These are phyloP conservation scores for Vitis amurensis DNA, from an alignment of 164 flowering plant species.

Conservation along the genomic window DNA sequence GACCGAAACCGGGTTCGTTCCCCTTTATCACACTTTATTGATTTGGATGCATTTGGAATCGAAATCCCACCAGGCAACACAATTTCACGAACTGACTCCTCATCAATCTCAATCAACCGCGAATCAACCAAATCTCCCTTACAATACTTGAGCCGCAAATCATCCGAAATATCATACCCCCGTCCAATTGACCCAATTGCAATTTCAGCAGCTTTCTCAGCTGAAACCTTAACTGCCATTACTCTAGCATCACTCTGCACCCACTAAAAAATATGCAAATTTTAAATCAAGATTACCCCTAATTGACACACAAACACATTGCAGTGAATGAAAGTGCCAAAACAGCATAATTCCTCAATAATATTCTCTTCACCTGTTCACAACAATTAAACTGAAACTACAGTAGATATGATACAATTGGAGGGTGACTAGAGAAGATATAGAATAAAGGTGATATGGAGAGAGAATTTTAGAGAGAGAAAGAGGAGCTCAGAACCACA, in stretches of 20 bases:
- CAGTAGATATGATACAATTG: no score
- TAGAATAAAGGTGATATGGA: no score
- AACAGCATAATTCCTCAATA: no score
- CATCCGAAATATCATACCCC: constrained; percentile 75
- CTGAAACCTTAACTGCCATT: constrained; percentile 54
- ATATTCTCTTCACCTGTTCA: no score
- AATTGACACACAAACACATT: neutral
- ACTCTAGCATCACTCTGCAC: constrained; percentile 20
- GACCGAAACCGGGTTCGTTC: constrained; percentile 86
- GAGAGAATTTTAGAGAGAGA: no score
- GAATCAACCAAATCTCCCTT: constrained; percentile 52
- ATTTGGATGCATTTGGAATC: constrained; percentile 62
- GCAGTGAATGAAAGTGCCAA: no score
- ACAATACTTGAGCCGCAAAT: constrained; percentile 78
- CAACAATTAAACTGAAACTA: no score
- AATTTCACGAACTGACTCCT: constrained; percentile 52
- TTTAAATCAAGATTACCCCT: neutral
- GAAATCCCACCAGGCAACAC: constrained; percentile 75
- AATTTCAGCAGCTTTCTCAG: constrained; percentile 63
- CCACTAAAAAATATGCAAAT: constrained; percentile 3
- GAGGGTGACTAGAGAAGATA: no score
- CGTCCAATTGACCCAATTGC: constrained; percentile 80
- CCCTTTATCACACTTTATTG: constrained; percentile 93
- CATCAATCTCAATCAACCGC: constrained; percentile 73
- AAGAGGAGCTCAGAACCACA: no score